phyloP scores from a whole-genome alignment of 2,329 filamentous ascomycete genomes.

The Dactylonectria macrodidyma region DNA sequence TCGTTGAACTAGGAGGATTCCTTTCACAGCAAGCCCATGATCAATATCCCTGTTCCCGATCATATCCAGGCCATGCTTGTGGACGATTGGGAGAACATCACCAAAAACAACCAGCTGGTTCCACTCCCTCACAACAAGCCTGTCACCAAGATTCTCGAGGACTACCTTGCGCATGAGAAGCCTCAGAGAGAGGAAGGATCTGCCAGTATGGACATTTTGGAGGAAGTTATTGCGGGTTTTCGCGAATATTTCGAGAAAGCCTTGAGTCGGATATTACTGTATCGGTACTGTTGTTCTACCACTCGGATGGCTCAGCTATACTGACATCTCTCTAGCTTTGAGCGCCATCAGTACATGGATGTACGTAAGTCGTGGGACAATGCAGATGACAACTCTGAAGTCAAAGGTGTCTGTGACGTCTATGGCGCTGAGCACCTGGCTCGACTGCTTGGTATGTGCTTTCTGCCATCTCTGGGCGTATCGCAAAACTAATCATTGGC shows the following conservation, averaged over 20 bases:
- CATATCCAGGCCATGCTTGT: slow-evolving; percentile 92
- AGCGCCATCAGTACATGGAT: slow-evolving; percentile 89
- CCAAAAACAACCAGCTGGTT: slow-evolving; percentile 93
- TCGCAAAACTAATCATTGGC: slow-evolving; percentile 27
- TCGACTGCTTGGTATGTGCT: slow-evolving; percentile 83
- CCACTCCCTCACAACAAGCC: slow-evolving; percentile 84
- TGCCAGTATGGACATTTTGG: slow-evolving; percentile 86
- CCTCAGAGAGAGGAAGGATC: slow-evolving; percentile 76
- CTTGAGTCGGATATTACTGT: slow-evolving; percentile 89
- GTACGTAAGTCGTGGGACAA: slow-evolving; percentile 79
- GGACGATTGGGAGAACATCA: slow-evolving; percentile 99
- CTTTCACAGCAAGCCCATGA: slow-evolving; percentile 86
- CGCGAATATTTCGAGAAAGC: slow-evolving; percentile 95
- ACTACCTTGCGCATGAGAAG: slow-evolving; percentile 82
- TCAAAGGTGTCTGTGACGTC: slow-evolving; percentile 82
- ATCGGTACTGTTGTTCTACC: slow-evolving; percentile 66
- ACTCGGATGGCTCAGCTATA: not conserved
- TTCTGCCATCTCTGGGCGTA: not conserved
- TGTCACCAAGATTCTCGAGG: slow-evolving; percentile 83
- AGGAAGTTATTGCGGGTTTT: slow-evolving; percentile 89
- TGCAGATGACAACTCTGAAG: slow-evolving; percentile 73
- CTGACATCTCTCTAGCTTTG: slow-evolving; percentile 74
- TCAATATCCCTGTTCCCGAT: slow-evolving; percentile 90
- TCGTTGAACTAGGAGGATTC: slow-evolving; percentile 79
- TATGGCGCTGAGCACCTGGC: slow-evolving; percentile 95